phyloP scores from a whole-genome alignment of 805 yeast genomes.

The Cyberlindnera xylosilytica region DNA sequence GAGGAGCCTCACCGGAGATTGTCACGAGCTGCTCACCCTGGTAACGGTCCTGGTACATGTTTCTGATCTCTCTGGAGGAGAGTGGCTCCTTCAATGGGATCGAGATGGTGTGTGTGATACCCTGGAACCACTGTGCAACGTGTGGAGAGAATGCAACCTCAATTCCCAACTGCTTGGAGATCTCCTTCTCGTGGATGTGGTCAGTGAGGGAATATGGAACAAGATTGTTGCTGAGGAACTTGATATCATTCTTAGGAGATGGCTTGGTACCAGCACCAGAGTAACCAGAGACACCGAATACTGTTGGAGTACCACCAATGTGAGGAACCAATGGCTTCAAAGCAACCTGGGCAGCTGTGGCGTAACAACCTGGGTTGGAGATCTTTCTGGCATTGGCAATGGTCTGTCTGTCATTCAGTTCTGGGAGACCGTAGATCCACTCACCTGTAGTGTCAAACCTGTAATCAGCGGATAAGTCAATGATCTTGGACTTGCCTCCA shows the following conservation, averaged over 20 bases:
- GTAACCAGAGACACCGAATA: slow-evolving; percentile 96
- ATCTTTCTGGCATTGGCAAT: slow-evolving; percentile 76
- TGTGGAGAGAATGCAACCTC: slow-evolving; percentile 92
- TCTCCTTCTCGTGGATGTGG: slow-evolving; percentile 95
- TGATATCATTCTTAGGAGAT: slow-evolving; percentile 87
- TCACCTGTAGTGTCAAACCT: slow-evolving; percentile 85
- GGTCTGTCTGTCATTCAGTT: slow-evolving; percentile 63
- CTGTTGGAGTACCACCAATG: slow-evolving; percentile 69
- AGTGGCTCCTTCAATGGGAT: slow-evolving; percentile 76
- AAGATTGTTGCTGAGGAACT: slow-evolving; percentile 71
- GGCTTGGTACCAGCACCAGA: slow-evolving; percentile 99
- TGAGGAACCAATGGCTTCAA: slow-evolving; percentile 80
- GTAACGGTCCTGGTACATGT: slow-evolving; percentile 83
- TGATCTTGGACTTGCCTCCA: slow-evolving; percentile 71
- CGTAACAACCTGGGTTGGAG: slow-evolving; percentile 98
- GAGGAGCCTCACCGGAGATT: slow-evolving; percentile 88
- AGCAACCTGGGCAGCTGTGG: slow-evolving; percentile 96
- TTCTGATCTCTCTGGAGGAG: slow-evolving; percentile 78
- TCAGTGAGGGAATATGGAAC: slow-evolving; percentile 95
- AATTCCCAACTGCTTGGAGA: slow-evolving; percentile 73
- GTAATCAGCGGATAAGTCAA: slow-evolving; percentile 94
- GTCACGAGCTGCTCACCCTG: slow-evolving; percentile 82
- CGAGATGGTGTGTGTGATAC: slow-evolving; percentile 87
- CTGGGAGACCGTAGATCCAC: slow-evolving; percentile 97
- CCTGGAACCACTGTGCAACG: slow-evolving; percentile 99